Evolutionary conservation across 176 grass and related monocot genomes (phyloP).

Genomic region (Phragmites australis): DNA sequence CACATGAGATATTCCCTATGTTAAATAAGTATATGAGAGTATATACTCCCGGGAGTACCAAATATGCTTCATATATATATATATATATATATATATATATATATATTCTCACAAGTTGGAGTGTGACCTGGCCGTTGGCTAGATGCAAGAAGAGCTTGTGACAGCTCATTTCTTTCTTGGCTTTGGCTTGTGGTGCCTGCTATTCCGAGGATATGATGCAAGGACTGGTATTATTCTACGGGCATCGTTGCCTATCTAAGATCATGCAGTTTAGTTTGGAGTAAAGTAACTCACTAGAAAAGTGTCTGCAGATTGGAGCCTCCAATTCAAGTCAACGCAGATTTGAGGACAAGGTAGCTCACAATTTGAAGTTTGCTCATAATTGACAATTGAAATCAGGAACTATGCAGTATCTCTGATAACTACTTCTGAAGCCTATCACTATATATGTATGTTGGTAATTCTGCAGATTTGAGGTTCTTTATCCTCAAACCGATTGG

Average conservation of each 20-base stretch:
- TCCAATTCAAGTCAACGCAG: not conserved
- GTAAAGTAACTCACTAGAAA: not conserved
- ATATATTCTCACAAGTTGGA: constrained; percentile 43
- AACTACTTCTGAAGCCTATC: not conserved
- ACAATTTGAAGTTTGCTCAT: too few relatives aligned
- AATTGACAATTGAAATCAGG: too few relatives aligned
- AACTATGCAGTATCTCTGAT: not conserved
- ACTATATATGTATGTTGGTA: not conserved
- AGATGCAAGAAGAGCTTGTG: constrained; percentile 20
- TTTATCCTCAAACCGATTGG: not conserved
- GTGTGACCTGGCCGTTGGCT: constrained; percentile 35
- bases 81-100: not conserved
- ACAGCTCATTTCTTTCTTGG: constrained; percentile 34
- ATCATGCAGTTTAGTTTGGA: constrained; percentile 5
- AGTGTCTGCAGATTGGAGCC: not conserved
- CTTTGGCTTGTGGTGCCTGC: constrained; percentile 23
- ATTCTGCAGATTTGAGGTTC: not conserved
- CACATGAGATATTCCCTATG: too few relatives aligned
- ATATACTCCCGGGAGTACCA: too few relatives aligned
- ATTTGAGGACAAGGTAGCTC: not conserved
- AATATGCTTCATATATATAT: not conserved
- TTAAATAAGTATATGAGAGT: too few relatives aligned
- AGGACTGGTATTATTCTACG: constrained; percentile 2
- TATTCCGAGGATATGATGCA: constrained; percentile 33
- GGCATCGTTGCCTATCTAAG: constrained; percentile 19